A percentile compares a stretch with the other conserved stretches of the same genome.
These are phyloP conservation scores for Xylaria flabelliformis DNA, from an alignment of 495 filamentous ascomycete genomes.

Conservation along the genomic window DNA sequence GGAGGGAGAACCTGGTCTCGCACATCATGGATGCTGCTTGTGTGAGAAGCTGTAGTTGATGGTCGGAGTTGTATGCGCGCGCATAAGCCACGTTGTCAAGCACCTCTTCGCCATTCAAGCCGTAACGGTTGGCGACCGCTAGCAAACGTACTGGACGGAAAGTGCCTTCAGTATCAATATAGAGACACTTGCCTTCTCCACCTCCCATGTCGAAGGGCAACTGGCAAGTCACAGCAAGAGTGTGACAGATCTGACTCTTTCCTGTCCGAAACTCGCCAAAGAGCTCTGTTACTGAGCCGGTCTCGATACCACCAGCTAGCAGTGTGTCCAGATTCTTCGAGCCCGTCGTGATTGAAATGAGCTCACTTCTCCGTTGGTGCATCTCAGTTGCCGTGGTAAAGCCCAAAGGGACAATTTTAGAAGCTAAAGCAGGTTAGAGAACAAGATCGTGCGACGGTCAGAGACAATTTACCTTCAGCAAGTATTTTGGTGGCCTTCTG, in stretches of 20 bases:
- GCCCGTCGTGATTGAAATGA: conserved; percentile 97
- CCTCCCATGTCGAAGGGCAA: conserved; percentile 98
- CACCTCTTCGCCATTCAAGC: conserved; percentile 94
- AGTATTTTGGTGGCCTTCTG: conserved; percentile 95
- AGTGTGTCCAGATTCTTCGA: conserved; percentile 97
- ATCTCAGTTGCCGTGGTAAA: conserved; percentile 99
- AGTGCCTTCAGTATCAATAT: conserved; percentile 98
- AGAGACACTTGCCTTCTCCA: conserved; percentile 97
- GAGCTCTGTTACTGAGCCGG: conserved; percentile 96
- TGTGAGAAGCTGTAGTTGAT: conserved; percentile 92
- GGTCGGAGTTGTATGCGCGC: conserved; percentile 96
- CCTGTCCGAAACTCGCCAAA: conserved; percentile 98
- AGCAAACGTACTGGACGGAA: conserved; percentile 92
- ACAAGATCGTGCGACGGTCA: not conserved
- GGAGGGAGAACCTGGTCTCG: conserved; percentile 93
- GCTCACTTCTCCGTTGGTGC: conserved; percentile 92
- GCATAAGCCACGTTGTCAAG: conserved; percentile 98
- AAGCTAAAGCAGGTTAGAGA: conserved; percentile 62
- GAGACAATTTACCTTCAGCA: conserved; percentile 69
- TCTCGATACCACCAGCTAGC: conserved; percentile 93
- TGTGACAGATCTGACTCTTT: conserved; percentile 98
- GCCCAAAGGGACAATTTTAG: conserved; percentile 96
- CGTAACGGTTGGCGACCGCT: conserved; percentile 90
- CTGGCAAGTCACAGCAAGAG: conserved; percentile 97
- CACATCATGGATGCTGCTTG: conserved; percentile 99